Evolutionary conservation across 192 early-diverging fungal genomes (phyloP), one percentile per base, ranked within the genome.

Genomic region (Podila horticola): DNA sequence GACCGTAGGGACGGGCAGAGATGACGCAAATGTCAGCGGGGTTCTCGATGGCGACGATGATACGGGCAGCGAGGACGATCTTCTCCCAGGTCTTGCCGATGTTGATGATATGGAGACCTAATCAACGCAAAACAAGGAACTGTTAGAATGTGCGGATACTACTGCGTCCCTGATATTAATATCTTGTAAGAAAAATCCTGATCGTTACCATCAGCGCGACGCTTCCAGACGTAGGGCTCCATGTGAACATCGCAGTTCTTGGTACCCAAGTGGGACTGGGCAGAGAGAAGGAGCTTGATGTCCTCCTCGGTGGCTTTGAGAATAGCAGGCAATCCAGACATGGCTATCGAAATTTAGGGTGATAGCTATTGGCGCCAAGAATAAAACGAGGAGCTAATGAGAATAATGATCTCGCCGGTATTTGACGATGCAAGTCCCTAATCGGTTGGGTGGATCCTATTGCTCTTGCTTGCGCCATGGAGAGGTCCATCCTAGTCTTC

Each of bases 51-150:
- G 97, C 92, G 64, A 95, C 95, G 74, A 99, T 97, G 88, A 99
- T 92, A 89, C 98, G 96, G 73, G 98, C 97, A 81, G 98, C 98
- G 69, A 99, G 88, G 51, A 99, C 91, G 62, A 99, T 86, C 95
- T 99, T 99, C 91, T 98, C 98, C 95, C 97, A 99, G 87, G 98
- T 99, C 94, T 99, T 99, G 79, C 93, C 95, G 63, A 97, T 91
- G 93, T 99, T 98, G 91, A 99, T 97, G 88, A 99, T 90, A 93
- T 99, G 90, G 83, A 99, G 89, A 86, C 94, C 94, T 92, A 67
- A 20, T 31, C 33, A 55, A 50, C 33, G 51, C 24, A 41, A 63
- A 49, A 31, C 6, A 22, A 58, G 34, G 58, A 6, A 19, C 12
- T 19, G 38, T 10, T 12, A 52, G n/a, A 5, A 15, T 24, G 15